These are phyloP conservation scores for Talaromyces marneffei DNA, from an alignment of 2,329 filamentous ascomycete genomes.

Conservation along the genomic window DNA sequence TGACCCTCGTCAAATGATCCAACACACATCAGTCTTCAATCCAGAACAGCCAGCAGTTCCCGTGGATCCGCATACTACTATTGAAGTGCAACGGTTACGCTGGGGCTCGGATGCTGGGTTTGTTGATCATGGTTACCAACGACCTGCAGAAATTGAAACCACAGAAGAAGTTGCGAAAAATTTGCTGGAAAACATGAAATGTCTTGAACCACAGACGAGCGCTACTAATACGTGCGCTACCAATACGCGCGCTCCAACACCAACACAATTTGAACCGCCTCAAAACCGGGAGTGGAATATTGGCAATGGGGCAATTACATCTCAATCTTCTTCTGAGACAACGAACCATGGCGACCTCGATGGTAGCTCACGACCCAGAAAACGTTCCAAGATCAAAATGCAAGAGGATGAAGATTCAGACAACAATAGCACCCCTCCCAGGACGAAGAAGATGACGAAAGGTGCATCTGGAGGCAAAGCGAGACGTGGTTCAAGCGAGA, in stretches of 20 bases:
- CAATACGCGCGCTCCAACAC: constrained; percentile 57
- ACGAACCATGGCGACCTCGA: constrained; percentile 15
- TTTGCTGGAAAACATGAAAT: constrained; percentile 52
- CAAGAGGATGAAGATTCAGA: constrained; percentile 40
- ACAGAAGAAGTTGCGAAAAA: constrained; percentile 52
- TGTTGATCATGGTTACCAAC: constrained; percentile 54
- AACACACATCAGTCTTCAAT: constrained; percentile 35
- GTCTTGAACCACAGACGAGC: constrained; percentile 54
- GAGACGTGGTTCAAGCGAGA: constrained; percentile 30
- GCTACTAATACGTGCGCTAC: constrained; percentile 54
- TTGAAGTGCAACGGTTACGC: constrained; percentile 44
- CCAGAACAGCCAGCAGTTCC: constrained; percentile 28
- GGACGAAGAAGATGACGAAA: constrained; percentile 48
- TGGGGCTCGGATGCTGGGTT: constrained; percentile 68
- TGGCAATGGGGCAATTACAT: constrained; percentile 8
- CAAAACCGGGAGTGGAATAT: constrained; percentile 18
- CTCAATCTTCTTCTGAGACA: constrained; percentile 15
- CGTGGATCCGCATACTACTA: constrained; percentile 33
- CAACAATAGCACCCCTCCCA: constrained; percentile 30
- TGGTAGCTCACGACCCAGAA: constrained; percentile 28
- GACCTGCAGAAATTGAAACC: constrained; percentile 52
- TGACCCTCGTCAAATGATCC: constrained; percentile 20
- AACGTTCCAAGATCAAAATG: constrained; percentile 25
- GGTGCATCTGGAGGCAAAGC: constrained; percentile 31
- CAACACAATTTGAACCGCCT: constrained; percentile 27